A percentile compares a stretch with the other conserved stretches of the same genome.
Conservation (phyloP, 305 asterid species). For the Lippia alba region DNA sequence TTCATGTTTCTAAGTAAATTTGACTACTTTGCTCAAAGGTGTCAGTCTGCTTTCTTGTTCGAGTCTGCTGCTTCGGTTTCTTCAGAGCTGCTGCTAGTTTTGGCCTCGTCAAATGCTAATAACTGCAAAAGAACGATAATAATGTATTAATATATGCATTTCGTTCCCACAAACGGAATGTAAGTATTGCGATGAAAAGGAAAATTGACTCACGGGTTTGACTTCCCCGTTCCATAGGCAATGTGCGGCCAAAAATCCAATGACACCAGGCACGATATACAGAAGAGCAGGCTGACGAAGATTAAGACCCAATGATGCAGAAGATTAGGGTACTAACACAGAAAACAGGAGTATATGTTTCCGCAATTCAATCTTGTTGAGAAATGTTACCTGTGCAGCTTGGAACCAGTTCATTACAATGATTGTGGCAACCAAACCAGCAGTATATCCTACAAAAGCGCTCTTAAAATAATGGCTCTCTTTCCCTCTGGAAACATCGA, state of each 20-base stretch:
- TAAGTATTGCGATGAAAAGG: not conserved
- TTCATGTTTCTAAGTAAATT: conserved; percentile 26
- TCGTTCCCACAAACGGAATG: not conserved
- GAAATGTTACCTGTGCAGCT: conserved; percentile 81
- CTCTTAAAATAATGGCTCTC: conserved; percentile 81
- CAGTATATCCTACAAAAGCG: conserved; percentile 81
- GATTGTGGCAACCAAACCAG: conserved; percentile 79
- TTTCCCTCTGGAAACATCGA: conserved; percentile 94
- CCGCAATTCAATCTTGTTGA: conserved; percentile 7
- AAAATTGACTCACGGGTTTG: conserved; percentile 61
- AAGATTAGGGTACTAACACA: conserved; percentile 7
- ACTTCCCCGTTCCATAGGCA: conserved; percentile 89
- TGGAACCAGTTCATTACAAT: conserved; percentile 98
- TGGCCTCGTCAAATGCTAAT: conserved; percentile 83
- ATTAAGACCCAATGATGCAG: conserved; percentile 12
- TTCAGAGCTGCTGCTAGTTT: conserved; percentile 42
- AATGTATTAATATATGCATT: not conserved
- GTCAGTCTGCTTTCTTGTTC: conserved; percentile 63
- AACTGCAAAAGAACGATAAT: conserved; percentile 47
- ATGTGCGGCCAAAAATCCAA: conserved; percentile 86
- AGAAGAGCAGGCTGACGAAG: conserved; percentile 84
- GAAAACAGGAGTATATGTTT: not conserved
- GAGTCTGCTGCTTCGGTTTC: conserved; percentile 41
- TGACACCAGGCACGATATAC: conserved; percentile 89
- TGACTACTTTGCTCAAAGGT: not conserved